A percentile compares a stretch with the other conserved stretches of the same genome.
Evolutionary conservation across 1,284 basidiomycete species (phyloP).

Genomic region (Fomitiporia mediterranea): DNA sequence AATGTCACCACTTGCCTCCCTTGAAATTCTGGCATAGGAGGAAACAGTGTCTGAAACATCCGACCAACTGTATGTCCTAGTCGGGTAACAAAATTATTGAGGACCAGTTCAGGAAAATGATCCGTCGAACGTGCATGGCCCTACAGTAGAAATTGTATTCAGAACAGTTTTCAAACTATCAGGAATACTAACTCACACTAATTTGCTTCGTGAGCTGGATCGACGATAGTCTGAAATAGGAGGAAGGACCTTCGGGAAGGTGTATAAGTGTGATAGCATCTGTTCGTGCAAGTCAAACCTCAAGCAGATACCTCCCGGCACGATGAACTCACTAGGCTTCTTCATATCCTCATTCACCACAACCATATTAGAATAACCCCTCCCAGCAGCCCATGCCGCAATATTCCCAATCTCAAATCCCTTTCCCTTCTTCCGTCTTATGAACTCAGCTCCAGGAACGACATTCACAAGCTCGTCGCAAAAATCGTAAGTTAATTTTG

Average conservation of each 20-base stretch:
- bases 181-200: conserved; percentile 47
- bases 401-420: conserved; percentile 93
- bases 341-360: conserved; percentile 96
- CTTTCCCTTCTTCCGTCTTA: conserved; percentile 85
- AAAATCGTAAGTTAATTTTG: conserved; percentile 81
- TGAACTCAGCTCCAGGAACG: conserved; percentile 94
- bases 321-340: conserved; percentile 70
- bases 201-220: conserved; percentile 85
- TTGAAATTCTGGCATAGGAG: conserved; percentile 91
- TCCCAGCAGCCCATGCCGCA: conserved; percentile 87
- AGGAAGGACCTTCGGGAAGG: conserved; percentile 90
- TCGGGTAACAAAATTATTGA: conserved; percentile 94
- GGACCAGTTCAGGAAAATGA: conserved; percentile 92
- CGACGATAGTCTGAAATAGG: conserved; percentile 94
- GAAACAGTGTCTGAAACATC: conserved; percentile 95
- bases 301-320: conserved; percentile 5
- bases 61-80: conserved; percentile 91
- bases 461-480: conserved; percentile 89
- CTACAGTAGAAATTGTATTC: conserved; percentile 35
- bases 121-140: conserved; percentile 91
- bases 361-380: conserved; percentile 84
- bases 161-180: neutral
- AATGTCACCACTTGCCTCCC: conserved; percentile 96
- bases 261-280: conserved; percentile 92
- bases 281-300: conserved; percentile 29